Base-by-base conservation (phyloP, 164 flowering plant genomes). In the Sedum album region DNA sequence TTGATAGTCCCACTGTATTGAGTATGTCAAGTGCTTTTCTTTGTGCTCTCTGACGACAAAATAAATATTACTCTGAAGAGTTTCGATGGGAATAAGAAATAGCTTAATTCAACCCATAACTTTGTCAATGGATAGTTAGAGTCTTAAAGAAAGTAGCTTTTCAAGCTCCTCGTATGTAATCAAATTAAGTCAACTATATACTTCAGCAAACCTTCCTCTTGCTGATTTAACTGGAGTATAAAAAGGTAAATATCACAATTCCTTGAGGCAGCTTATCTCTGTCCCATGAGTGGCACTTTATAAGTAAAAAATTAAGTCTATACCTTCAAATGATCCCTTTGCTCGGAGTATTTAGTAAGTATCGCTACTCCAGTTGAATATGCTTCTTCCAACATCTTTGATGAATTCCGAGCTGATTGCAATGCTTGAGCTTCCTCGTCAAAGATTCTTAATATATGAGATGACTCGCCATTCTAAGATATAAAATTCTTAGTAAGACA, bases 1-100 rank as follows among this genome's bases (percentile, higher is more conserved):
- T n/a, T n/a, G 99, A 95, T 21, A 90, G 91, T 60, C 97, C 97
- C 66, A 92, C 93, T 51, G 97, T 95, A 84, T 95, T 95, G 2
- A 95, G 90, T 31, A 92, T 79, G 68, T 95, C 97, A 78, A 95
- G 73, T 55, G 96, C 97, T 79, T 95, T 95, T 66, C 97, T 78
- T 73, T 95, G 97, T 68, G 97, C 97, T 57, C 85, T 83, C 99
- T 94, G 86, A n/a, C n/a, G 71, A 55, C 5, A 14, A 9, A 55
- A 55, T 53, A 23, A 55, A 49, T n/a, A n/a, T n/a, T n/a, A n/a
- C n/a, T n/a, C n/a, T n/a, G n/a, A n/a, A n/a, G n/a, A n/a, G n/a
- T n/a, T n/a, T n/a, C n/a, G n/a, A n/a, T n/a, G n/a, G n/a, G n/a
- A n/a, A n/a, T n/a, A n/a, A n/a, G n/a, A n/a, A n/a, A n/a, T n/a